Conservation (phyloP, 768 basidiomycete species). For the Serendipita sp. region DNA sequence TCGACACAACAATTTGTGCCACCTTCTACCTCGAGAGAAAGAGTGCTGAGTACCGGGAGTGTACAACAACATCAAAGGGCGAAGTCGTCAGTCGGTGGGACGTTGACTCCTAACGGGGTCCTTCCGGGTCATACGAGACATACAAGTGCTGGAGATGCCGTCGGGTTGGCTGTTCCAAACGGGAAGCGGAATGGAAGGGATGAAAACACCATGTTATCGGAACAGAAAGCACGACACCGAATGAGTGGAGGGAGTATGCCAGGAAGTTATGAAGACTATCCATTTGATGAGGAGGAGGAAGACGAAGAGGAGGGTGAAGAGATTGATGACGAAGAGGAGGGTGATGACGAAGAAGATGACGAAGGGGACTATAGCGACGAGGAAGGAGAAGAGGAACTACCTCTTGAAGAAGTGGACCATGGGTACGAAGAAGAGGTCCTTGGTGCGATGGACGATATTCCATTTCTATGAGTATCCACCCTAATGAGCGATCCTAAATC, state of each 20-base stretch:
- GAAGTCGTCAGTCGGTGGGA: slow-evolving; percentile 54
- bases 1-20: slow-evolving; percentile 8
- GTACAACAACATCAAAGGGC: slow-evolving; percentile 34
- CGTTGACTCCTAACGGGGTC: not conserved
- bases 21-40: slow-evolving; percentile 3
- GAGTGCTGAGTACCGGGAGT: slow-evolving; percentile 13
- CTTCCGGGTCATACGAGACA: not conserved
- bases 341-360: slow-evolving; percentile 19
- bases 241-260: slow-evolving; percentile 11
- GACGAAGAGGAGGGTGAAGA: slow-evolving; percentile 25
- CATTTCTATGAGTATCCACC: slow-evolving; percentile 26
- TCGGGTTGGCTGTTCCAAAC: slow-evolving; percentile 33
- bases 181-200: slow-evolving; percentile 30
- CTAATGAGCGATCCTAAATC: no score
- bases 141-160: slow-evolving; percentile 29
- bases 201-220: slow-evolving; percentile 13
- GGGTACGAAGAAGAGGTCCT: slow-evolving; percentile 36
- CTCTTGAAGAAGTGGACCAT: slow-evolving; percentile 35
- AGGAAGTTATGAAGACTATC: slow-evolving; percentile 5
- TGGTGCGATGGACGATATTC: slow-evolving; percentile 71
- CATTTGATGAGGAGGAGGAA: slow-evolving; percentile 25
- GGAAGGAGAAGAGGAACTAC: slow-evolving; percentile 17
- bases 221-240: not conserved
- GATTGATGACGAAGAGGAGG: slow-evolving; percentile 20
- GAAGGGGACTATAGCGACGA: slow-evolving; percentile 20